Conservation (phyloP, 495 filamentous ascomycete genomes). For the Oleoguttula mirabilis region DNA sequence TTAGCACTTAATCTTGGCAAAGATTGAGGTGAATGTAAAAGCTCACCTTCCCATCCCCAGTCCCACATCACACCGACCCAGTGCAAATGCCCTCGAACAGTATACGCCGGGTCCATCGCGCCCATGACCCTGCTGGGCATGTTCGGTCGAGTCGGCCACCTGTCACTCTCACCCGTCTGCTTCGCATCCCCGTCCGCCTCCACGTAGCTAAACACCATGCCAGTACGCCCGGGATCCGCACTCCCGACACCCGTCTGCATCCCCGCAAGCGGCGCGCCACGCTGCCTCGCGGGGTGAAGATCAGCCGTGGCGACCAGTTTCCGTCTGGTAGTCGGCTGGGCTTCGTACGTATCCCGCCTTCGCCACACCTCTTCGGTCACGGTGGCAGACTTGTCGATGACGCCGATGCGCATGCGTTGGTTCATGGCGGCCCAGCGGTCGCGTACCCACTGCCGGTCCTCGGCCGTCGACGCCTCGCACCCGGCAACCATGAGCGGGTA, state of each 20-base stretch:
- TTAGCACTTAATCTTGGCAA: no score
- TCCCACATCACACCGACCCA: slow-evolving; percentile 75
- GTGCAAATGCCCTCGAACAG: slow-evolving; percentile 55
- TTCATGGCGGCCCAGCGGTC: slow-evolving; percentile 54
- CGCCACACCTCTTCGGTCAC: slow-evolving; percentile 47
- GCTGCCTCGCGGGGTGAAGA: slow-evolving; percentile 7
- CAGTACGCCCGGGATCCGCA: slow-evolving; percentile 13
- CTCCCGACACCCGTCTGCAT: background rate
- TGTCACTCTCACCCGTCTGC: slow-evolving; percentile 4
- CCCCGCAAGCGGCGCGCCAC: slow-evolving; percentile 8
- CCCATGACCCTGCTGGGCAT: slow-evolving; percentile 24
- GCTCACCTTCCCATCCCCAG: slow-evolving; percentile 53
- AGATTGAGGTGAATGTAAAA: no score
- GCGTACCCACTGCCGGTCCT: slow-evolving; percentile 58
- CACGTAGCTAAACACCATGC: slow-evolving; percentile 21
- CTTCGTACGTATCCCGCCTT: slow-evolving; percentile 38
- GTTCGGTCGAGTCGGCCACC: slow-evolving; percentile 2
- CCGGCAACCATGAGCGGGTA: slow-evolving; percentile 64
- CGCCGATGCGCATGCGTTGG: slow-evolving; percentile 55
- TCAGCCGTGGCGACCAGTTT: slow-evolving; percentile 17
- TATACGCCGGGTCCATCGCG: slow-evolving; percentile 50
- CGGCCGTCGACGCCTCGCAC: slow-evolving; percentile 48
- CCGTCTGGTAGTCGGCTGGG: slow-evolving; percentile 9
- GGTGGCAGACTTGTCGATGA: slow-evolving; percentile 51
- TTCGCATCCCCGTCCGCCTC: slow-evolving; percentile 5